A percentile compares a stretch with the other conserved stretches of the same genome.
Conservation (phyloP, 2,329 filamentous ascomycete genomes). For the Diaporthe capsici region DNA sequence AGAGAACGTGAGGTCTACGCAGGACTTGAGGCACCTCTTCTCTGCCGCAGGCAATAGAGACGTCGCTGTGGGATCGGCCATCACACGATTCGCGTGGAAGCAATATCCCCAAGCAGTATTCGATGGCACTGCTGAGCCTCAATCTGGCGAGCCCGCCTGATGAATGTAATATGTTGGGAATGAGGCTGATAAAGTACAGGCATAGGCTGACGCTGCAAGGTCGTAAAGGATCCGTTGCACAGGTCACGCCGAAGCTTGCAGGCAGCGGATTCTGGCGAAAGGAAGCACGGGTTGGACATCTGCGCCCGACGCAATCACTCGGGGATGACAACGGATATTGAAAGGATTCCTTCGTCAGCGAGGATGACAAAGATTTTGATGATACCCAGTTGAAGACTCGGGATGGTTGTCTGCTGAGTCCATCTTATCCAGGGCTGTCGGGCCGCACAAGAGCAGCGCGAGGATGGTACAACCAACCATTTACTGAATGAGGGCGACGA, state of each 20-base stretch:
- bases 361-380: neutral
- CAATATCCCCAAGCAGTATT: neutral
- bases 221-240: neutral
- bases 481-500: neutral
- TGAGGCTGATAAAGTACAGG: neutral
- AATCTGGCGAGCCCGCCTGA: neutral
- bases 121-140: neutral
- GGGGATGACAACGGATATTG: neutral
- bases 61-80: neutral
- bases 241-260: neutral
- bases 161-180: neutral
- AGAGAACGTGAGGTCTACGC: neutral
- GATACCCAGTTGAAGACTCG: neutral
- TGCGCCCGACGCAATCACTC: neutral
- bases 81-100: neutral
- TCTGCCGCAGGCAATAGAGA: neutral
- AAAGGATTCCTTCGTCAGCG: neutral
- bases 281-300: neutral
- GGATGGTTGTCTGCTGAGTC: neutral
- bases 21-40: neutral
- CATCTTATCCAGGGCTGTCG: neutral
- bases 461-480: neutral
- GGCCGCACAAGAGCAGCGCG: constrained; percentile 10
- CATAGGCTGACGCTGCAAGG: neutral
- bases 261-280: neutral